Conservation (phyloP, 495 filamentous ascomycete genomes). For the Penicillium odoratum region DNA sequence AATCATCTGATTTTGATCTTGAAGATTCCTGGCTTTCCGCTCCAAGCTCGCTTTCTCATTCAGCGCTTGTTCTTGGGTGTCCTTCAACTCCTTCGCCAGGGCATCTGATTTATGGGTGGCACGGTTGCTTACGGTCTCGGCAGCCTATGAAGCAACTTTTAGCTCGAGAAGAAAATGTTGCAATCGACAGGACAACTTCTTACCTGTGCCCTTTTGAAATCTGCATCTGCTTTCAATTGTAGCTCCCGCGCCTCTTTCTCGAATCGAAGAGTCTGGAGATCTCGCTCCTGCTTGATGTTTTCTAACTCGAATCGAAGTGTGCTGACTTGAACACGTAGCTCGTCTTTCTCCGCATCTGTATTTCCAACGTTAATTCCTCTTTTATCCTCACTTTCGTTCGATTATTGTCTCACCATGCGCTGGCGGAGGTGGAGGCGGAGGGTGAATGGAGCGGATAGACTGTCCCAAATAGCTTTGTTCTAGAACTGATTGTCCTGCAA, state of each 20-base stretch:
- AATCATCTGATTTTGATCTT: slow-evolving; percentile 69
- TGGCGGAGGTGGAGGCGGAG: slow-evolving; percentile 26
- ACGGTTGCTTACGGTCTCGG: slow-evolving; percentile 67
- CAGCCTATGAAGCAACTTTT: slow-evolving; percentile 37
- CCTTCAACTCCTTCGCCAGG: slow-evolving; percentile 68
- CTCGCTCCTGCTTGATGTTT: slow-evolving; percentile 80
- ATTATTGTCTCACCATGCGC: slow-evolving; percentile 19
- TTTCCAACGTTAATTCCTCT: slow-evolving; percentile 13
- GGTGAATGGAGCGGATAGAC: slow-evolving; percentile 30
- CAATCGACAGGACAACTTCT: slow-evolving; percentile 4
- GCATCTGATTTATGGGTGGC: slow-evolving; percentile 70
- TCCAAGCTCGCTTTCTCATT: slow-evolving; percentile 72
- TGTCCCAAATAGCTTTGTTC: slow-evolving; percentile 4
- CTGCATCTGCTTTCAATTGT: slow-evolving; percentile 73
- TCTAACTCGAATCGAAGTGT: slow-evolving; percentile 70
- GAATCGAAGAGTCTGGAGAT: slow-evolving; percentile 69
- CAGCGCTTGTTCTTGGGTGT: slow-evolving; percentile 62
- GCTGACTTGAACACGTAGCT: slow-evolving; percentile 66
- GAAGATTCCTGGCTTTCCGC: slow-evolving; percentile 63
- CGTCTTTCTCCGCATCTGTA: slow-evolving; percentile 58
- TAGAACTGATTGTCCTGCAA: background rate
- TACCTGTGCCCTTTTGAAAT: slow-evolving; percentile 79
- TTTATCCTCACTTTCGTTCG: background rate
- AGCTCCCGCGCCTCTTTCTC: slow-evolving; percentile 80
- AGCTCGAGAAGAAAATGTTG: background rate